Conservation (phyloP, 1,139 yeast species). For the Blastobotrys arbuscula region DNA sequence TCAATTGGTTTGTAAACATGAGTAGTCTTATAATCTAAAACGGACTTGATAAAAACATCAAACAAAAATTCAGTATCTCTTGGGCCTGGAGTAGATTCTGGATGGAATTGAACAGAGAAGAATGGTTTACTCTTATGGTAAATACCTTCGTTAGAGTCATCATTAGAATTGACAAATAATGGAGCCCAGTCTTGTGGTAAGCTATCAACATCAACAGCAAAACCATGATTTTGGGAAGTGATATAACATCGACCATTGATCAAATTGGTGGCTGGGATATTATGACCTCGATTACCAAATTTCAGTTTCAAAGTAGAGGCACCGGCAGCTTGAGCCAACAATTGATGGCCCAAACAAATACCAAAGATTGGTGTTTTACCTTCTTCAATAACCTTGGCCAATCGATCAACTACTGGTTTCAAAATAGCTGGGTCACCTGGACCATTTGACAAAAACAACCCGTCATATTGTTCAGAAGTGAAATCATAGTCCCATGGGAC, state of each 20-base stretch:
- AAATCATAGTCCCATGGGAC: conserved; percentile 96
- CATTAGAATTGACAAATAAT: conserved; percentile 92
- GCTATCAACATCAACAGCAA: conserved; percentile 82
- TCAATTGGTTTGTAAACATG: conserved; percentile 63
- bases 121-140: conserved; percentile 82
- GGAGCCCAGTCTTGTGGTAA: conserved; percentile 81
- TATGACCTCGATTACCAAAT: conserved; percentile 99
- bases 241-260: conserved; percentile 96
- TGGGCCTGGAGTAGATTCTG: conserved; percentile 99
- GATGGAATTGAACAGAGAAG: conserved; percentile 99
- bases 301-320: conserved; percentile 87
- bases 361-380: conserved; percentile 73
- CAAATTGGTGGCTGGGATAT: conserved; percentile 93
- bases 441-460: conserved; percentile 94
- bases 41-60: conserved; percentile 85
- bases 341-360: conserved; percentile 98
- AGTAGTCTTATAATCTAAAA: conserved; percentile 55
- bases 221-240: conserved; percentile 99
- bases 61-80: conserved; percentile 97
- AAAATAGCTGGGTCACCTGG: conserved; percentile 98
- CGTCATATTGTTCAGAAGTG: conserved; percentile 71
- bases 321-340: conserved; percentile 93
- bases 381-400: conserved; percentile 51
- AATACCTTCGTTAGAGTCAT: conserved; percentile 98
- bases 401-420: conserved; percentile 55